Conservation (phyloP, 1,284 basidiomycete genomes). For the Athelia psychrophila region DNA sequence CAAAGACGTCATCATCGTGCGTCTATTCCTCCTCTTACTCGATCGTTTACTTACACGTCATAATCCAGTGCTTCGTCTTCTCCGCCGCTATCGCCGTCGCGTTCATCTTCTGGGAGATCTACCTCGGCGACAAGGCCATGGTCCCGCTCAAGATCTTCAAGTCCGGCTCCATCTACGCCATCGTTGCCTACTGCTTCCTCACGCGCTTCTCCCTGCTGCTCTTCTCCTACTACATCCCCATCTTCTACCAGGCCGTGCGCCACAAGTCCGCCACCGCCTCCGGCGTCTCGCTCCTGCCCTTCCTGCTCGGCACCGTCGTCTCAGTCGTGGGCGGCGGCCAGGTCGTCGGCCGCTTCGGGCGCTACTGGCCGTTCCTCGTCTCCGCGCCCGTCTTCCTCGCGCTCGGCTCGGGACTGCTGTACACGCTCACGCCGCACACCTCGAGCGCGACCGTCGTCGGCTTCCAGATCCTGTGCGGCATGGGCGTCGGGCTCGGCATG, state of each 20-base stretch:
- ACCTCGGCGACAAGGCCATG: not conserved
- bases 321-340: constrained; percentile 33
- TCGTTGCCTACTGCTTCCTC: not conserved
- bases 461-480: constrained; percentile 34
- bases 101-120: not conserved
- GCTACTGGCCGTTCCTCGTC: constrained; percentile 22
- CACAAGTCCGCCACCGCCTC: constrained; percentile 31
- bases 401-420: constrained; percentile 39
- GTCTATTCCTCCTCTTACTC: not conserved
- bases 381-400: constrained; percentile 12
- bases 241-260: constrained; percentile 32
- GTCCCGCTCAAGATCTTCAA: not conserved
- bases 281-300: constrained; percentile 42
- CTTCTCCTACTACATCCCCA: constrained; percentile 13
- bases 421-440: constrained; percentile 32
- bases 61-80: not conserved
- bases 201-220: not conserved
- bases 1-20: constrained; percentile 20
- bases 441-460: constrained; percentile 32
- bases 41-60: not conserved
- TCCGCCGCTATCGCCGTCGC: not conserved
- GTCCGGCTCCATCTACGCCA: not conserved
- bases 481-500: constrained; percentile 19
- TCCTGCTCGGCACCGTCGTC: constrained; percentile 33
- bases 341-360: constrained; percentile 18